Evolutionary conservation across 2,329 filamentous ascomycete genomes (phyloP).

Genomic region (Fusarium globosum): DNA sequence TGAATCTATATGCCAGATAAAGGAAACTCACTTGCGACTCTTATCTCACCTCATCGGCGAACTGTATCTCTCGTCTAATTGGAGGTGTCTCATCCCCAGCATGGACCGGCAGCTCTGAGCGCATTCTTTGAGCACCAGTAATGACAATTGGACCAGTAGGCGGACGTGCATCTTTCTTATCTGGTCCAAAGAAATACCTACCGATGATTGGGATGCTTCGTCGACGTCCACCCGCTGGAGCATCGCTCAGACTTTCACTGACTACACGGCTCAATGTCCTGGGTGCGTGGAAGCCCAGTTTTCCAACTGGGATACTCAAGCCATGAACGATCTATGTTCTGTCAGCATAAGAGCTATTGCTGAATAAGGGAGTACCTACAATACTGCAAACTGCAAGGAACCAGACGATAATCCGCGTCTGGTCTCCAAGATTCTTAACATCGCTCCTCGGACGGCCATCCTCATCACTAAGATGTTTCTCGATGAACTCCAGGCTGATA

Average conservation of each 20-base stretch:
- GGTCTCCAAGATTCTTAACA: slow-evolving; percentile 70
- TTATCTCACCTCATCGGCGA: slow-evolving; percentile 32
- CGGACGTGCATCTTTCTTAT: background rate
- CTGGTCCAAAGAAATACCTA: slow-evolving; percentile 4
- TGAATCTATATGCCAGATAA: background rate
- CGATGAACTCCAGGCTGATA: slow-evolving; percentile 79
- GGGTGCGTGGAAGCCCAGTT: slow-evolving; percentile 72
- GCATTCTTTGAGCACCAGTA: slow-evolving; percentile 21
- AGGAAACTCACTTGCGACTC: background rate
- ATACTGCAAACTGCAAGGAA: slow-evolving; percentile 87
- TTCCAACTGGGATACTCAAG: slow-evolving; percentile 81
- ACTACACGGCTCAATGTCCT: slow-evolving; percentile 62
- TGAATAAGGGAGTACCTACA: slow-evolving; percentile 61
- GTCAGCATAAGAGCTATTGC: background rate
- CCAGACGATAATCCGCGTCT: slow-evolving; percentile 81
- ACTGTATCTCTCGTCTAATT: slow-evolving; percentile 35
- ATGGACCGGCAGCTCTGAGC: background rate
- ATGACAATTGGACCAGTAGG: slow-evolving; percentile 22
- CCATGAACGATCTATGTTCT: slow-evolving; percentile 73
- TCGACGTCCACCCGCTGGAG: slow-evolving; percentile 6
- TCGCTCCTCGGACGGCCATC: slow-evolving; percentile 55
- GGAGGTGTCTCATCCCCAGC: slow-evolving; percentile 4
- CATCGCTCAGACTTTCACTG: slow-evolving; percentile 40
- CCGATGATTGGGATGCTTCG: slow-evolving; percentile 37
- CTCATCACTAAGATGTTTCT: slow-evolving; percentile 60